A percentile compares a stretch with the other conserved stretches of the same genome.
These are phyloP conservation scores for Prinsepia uniflora DNA, from an alignment of 306 rosid species.

Conservation along the genomic window DNA sequence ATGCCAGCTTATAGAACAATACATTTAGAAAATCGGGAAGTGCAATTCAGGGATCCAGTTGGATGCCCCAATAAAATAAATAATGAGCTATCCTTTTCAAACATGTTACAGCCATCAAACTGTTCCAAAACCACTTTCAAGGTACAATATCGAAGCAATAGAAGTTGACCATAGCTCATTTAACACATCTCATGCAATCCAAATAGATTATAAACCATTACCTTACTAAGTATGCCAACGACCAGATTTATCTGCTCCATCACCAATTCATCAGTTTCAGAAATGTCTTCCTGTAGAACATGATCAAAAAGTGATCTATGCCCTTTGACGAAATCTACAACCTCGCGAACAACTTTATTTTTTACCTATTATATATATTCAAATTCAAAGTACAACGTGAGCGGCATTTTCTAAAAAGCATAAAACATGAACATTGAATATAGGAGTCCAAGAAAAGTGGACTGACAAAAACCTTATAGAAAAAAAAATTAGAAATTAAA, in stretches of 20 bases:
- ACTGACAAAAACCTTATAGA: not conserved
- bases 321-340: conserved; percentile 81
- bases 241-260: conserved; percentile 89
- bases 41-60: not conserved
- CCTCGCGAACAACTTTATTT: conserved; percentile 89
- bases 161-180: conserved; percentile 12
- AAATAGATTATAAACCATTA: conserved; percentile 24
- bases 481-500: not conserved
- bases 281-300: conserved; percentile 63
- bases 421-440: not conserved
- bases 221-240: conserved; percentile 95
- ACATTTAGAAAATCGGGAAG: not conserved
- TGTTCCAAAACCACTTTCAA: conserved; percentile 1
- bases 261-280: conserved; percentile 62
- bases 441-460: not conserved
- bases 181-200: not conserved
- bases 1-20: not conserved
- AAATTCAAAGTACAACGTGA: conserved; percentile 11
- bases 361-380: conserved; percentile 52
- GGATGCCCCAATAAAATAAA: conserved; percentile 1
- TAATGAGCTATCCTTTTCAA: not conserved
- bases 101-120: conserved; percentile 5
- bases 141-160: conserved; percentile 9
- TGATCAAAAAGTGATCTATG: conserved; percentile 76
- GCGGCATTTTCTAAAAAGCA: conserved; percentile 5